Conservation (phyloP, 2,329 filamentous ascomycete genomes). For the Cadophora malorum region DNA sequence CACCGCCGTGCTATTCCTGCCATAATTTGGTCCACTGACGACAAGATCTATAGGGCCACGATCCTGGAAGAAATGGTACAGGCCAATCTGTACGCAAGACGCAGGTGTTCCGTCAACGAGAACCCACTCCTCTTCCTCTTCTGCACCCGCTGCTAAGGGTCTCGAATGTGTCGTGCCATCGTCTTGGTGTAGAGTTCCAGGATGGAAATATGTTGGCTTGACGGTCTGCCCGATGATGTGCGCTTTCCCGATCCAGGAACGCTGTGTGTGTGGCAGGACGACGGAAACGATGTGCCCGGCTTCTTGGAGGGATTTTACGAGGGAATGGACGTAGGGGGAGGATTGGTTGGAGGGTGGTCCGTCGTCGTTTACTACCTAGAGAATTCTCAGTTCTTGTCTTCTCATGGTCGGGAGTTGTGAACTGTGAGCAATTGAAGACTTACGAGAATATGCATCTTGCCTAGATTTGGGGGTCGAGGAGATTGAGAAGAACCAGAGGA, state of each 20-base stretch:
- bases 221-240: conserved; percentile 92
- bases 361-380: conserved; percentile 74
- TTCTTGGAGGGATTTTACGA: conserved; percentile 72
- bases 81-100: conserved; percentile 80
- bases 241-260: conserved; percentile 98
- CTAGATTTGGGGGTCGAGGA: conserved; percentile 1
- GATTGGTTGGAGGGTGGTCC: conserved; percentile 79
- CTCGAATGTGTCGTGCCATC: conserved; percentile 70
- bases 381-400: background rate
- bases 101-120: conserved; percentile 83
- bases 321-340: conserved; percentile 80
- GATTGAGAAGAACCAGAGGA: background rate
- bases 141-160: conserved; percentile 57
- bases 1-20: conserved; percentile 80
- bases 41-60: conserved; percentile 77
- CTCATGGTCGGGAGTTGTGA: background rate
- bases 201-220: conserved; percentile 83
- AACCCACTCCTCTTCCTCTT: conserved; percentile 76
- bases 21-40: conserved; percentile 82
- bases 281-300: conserved; percentile 90
- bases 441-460: conserved; percentile 58
- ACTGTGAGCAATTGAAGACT: conserved; percentile 42
- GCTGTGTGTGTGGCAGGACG: conserved; percentile 86
- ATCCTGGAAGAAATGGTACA: conserved; percentile 79
- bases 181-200: conserved; percentile 63